Evolutionary conservation across 2,329 filamentous ascomycete species (phyloP).

Genomic region (Mycocentrospora acerina): DNA sequence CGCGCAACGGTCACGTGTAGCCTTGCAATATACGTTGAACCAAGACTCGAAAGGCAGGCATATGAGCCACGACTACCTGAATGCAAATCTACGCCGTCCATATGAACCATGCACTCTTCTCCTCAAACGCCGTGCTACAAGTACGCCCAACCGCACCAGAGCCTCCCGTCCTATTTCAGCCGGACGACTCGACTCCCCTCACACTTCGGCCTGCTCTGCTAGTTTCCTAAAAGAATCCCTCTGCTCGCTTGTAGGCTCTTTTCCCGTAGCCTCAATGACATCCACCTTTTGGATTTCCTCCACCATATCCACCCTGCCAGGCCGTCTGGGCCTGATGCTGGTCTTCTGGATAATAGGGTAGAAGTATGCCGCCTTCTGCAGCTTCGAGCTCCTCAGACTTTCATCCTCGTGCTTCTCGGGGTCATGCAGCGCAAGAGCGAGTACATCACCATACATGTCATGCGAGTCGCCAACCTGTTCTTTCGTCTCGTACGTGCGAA

Average conservation of each 20-base stretch:
- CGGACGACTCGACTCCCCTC: neutral
- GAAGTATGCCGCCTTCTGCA: constrained; percentile 60
- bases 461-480: constrained; percentile 54
- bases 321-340: constrained; percentile 52
- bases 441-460: constrained; percentile 55
- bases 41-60: too few species aligned
- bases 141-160: too few species aligned
- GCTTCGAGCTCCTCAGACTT: constrained; percentile 33
- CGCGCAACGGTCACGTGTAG: too few species aligned
- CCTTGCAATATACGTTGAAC: too few species aligned
- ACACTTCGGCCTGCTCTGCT: constrained; percentile 42
- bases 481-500: constrained; percentile 63
- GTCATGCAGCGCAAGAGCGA: constrained; percentile 62
- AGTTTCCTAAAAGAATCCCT: constrained; percentile 48
- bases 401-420: constrained; percentile 44
- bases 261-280: constrained; percentile 54
- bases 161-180: too few species aligned
- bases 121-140: too few species aligned
- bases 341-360: constrained; percentile 62
- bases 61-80: too few species aligned
- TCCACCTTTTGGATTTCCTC: constrained; percentile 52
- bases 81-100: too few species aligned
- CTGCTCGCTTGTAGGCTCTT: constrained; percentile 53
- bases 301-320: constrained; percentile 40
- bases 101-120: too few species aligned